Conservation (phyloP, 2,329 filamentous ascomycete genomes). For the Kalmusia sp. region DNA sequence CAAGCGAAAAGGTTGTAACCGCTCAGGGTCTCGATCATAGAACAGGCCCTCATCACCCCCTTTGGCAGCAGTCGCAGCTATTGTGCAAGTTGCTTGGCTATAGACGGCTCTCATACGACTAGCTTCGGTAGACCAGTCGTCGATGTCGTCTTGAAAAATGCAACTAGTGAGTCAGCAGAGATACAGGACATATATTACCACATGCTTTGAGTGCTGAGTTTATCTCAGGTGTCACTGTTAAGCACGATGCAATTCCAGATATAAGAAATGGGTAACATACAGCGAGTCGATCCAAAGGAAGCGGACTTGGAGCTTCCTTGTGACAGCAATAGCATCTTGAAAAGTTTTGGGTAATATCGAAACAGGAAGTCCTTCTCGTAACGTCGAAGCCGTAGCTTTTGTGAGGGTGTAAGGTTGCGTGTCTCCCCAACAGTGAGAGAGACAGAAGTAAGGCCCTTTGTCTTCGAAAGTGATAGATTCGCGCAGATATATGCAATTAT, state of each 20-base stretch:
- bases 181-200: not conserved
- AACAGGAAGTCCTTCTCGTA: not conserved
- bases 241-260: too few species aligned
- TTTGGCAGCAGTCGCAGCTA: slow-evolving; percentile 15
- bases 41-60: slow-evolving; percentile 6
- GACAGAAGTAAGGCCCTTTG: not conserved
- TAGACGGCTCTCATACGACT: slow-evolving; percentile 16
- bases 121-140: slow-evolving; percentile 17
- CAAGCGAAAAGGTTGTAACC: not conserved
- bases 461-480: not conserved
- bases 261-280: too few species aligned
- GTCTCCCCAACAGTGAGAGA: not conserved
- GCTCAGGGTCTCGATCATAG: slow-evolving; percentile 2
- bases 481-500: not conserved
- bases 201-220: too few species aligned
- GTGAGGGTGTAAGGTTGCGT: not conserved
- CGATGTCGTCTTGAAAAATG: slow-evolving; percentile 21
- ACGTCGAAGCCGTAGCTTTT: not conserved
- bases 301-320: not conserved
- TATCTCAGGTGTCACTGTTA: too few species aligned
- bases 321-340: not conserved
- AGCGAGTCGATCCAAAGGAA: slow-evolving; percentile 2
- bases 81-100: slow-evolving; percentile 10
- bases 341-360: not conserved
- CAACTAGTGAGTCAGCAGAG: slow-evolving; percentile 7